phyloP scores from a whole-genome alignment of 257 asterid species.

The Przewalskia tangutica region DNA sequence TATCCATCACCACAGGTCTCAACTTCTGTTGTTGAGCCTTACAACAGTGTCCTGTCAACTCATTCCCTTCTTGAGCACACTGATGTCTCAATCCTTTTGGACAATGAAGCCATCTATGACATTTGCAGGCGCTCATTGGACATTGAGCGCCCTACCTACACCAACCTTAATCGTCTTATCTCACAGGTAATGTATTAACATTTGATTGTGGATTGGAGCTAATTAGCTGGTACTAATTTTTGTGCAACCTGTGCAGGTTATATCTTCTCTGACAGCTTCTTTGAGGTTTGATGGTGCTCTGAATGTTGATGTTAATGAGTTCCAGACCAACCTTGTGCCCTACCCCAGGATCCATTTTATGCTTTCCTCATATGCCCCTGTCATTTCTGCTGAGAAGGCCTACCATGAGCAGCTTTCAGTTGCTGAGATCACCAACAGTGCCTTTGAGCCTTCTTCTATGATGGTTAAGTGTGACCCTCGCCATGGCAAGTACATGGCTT shows the following conservation, averaged over 20 bases:
- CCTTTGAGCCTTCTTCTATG: conserved; percentile 16
- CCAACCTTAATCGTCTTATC: conserved; percentile 15
- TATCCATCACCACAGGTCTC: conserved; percentile 20
- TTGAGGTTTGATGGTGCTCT: conserved; percentile 11
- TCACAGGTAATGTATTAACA: conserved; percentile 5
- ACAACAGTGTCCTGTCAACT: conserved; percentile 21
- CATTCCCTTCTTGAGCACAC: conserved; percentile 21
- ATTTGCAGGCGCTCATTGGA: conserved; percentile 16
- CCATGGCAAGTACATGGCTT: conserved; percentile 16
- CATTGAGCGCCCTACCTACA: conserved; percentile 15
- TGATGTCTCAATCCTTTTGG: conserved; percentile 13
- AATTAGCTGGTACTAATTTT: neutral
- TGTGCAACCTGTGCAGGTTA: neutral
- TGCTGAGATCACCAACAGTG: conserved; percentile 11
- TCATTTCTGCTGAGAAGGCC: conserved; percentile 11
- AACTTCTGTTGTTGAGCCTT: conserved; percentile 20
- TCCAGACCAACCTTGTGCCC: conserved; percentile 12
- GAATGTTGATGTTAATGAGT: conserved; percentile 12
- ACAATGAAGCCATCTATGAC: conserved; percentile 18
- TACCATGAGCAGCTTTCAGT: conserved; percentile 12
- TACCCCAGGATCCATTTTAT: conserved; percentile 9
- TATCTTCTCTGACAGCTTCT: conserved; percentile 12
- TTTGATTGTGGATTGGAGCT: no score
- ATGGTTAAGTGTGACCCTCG: conserved; percentile 15
- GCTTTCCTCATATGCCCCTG: conserved; percentile 11